Evolutionary conservation across 495 filamentous ascomycete genomes (phyloP).

Genomic region (Xylaria palmicola): DNA sequence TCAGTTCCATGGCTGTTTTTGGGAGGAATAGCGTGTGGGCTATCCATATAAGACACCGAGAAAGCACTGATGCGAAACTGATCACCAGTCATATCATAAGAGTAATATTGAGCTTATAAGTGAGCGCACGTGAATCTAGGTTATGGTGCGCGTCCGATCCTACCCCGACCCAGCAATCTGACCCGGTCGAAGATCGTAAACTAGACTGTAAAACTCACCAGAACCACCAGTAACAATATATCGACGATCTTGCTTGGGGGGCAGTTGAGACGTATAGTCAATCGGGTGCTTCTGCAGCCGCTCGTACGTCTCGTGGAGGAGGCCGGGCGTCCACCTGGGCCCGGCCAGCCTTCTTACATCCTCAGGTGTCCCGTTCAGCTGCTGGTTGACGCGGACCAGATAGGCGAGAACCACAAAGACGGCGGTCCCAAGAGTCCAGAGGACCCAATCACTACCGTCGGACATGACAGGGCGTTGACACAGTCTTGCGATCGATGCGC

Average conservation of each 20-base stretch:
- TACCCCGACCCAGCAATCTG: too few species aligned
- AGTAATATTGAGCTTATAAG: neutral
- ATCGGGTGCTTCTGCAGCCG: constrained; percentile 41
- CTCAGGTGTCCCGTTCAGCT: constrained; percentile 46
- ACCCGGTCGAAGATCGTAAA: too few species aligned
- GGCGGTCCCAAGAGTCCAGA: neutral
- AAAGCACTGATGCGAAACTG: neutral
- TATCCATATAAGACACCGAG: too few species aligned
- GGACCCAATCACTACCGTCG: neutral
- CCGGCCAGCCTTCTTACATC: constrained; percentile 43
- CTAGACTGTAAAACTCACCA: constrained; percentile 45
- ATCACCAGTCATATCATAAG: neutral
- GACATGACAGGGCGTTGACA: neutral
- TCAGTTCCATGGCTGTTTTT: too few species aligned
- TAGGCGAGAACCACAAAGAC: constrained; percentile 34
- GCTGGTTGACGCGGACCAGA: constrained; percentile 49
- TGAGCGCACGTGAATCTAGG: neutral
- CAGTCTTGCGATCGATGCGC: neutral
- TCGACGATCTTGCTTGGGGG: constrained; percentile 53
- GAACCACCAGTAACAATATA: constrained; percentile 59
- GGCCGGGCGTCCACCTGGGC: constrained; percentile 48
- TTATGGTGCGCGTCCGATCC: too few species aligned
- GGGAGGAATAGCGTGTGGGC: too few species aligned
- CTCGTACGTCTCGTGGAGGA: constrained; percentile 47
- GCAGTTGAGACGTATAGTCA: constrained; percentile 48